phyloP scores from a whole-genome alignment of 257 asterid species.

The Oldenlandia corymbosa region DNA sequence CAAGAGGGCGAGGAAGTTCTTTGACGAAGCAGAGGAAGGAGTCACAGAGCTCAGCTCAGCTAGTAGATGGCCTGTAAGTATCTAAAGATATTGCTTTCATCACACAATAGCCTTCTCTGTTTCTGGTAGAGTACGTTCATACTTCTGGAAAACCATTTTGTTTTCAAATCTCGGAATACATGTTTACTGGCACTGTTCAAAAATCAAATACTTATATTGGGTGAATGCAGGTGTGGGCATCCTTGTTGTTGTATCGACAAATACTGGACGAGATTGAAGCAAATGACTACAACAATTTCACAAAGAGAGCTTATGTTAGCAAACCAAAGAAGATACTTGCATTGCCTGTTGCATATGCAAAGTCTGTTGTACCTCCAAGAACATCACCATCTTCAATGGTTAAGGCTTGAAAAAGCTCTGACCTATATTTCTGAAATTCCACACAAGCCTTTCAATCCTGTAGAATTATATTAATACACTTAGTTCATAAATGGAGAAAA shows the following conservation, averaged over 20 bases:
- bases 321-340: constrained; percentile 80
- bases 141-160: not conserved
- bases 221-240: constrained; percentile 72
- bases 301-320: constrained; percentile 82
- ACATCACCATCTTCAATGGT: constrained; percentile 23
- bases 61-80: constrained; percentile 96
- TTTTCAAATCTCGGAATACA: not conserved
- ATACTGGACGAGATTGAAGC: constrained; percentile 94
- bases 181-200: not conserved
- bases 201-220: not conserved
- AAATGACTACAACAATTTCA: constrained; percentile 92
- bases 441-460: constrained; percentile 4
- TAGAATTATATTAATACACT: constrained; percentile 14
- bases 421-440: not conserved
- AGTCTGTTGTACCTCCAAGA: constrained; percentile 68
- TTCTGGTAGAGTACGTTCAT: no score
- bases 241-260: constrained; percentile 67
- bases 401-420: constrained; percentile 38
- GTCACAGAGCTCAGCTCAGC: constrained; percentile 83
- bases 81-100: not conserved
- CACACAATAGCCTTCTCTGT: no score
- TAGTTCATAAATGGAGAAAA: constrained; percentile 6
- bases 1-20: constrained; percentile 80
- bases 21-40: constrained; percentile 79
- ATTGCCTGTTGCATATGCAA: constrained; percentile 85